Evolutionary conservation across 192 early-diverging fungal species (phyloP), one percentile per base, ranked within the genome.

Genomic region (Rhizoclosmatium globosum): DNA sequence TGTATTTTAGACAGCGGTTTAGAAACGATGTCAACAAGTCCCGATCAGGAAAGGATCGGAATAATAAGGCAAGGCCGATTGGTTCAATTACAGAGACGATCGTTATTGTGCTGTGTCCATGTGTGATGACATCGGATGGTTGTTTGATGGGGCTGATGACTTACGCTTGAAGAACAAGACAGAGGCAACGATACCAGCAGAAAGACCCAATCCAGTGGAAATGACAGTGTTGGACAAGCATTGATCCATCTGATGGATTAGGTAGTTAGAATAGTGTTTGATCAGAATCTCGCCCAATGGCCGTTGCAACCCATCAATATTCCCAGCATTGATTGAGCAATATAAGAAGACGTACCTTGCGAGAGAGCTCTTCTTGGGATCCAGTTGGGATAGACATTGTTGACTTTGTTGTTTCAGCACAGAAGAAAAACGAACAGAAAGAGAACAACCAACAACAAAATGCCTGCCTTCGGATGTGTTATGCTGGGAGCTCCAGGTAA

Each of bases 91-190:
- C 31, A 31, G 31, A 31, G 31, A 31, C 31, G 31, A 31, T 31
- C 31, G 31, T 31, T 31, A 31, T 31, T 31, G 31, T 31, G 31
- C 31, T 31, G 31, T 31, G 31, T 31, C 31, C 31, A 31, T 31
- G 31, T 31, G 31, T 31, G 31, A 31, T 31, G 31, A 31, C 31
- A 31, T 31, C 31, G 31, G 31, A 31, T 31, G 31, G 31, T 31
- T 31, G n/a, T n/a, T n/a, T n/a, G 31, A 31, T 0, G 31, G 31
- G 31, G 31, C 31, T 31, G 31, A 13, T 53, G 7, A 71, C 69
- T 71, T 43, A 76, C 74, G 74, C 66, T 64, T 64, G 48, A 76
- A 76, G 46, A 76, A 67, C n/a, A 76, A 47, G 47, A 67, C 64
- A 19, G 74, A 76, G 13, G 74, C 74, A 48, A 76, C 19, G 42